A percentile compares a stretch with the other conserved stretches of the same genome.
phyloP scores from a whole-genome alignment of 768 basidiomycete genomes.

The Kwoniella heveanensis region DNA sequence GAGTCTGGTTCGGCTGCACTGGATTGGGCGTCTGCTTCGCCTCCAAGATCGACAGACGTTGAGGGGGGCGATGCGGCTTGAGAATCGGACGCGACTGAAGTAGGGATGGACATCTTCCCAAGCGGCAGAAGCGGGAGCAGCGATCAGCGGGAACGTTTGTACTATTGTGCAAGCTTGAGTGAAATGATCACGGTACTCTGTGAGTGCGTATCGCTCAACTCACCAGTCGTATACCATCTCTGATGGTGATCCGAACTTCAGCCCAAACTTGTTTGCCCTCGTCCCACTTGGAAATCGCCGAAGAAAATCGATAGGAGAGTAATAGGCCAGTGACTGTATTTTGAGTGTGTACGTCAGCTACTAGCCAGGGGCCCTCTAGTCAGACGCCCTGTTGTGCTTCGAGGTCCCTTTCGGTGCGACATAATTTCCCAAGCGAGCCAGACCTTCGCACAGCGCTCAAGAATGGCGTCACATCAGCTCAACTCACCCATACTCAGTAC shows the following conservation, averaged over 20 bases:
- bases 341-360: too few relatives aligned
- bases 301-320: slow-evolving; percentile 50
- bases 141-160: too few relatives aligned
- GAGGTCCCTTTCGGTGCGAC: too few relatives aligned
- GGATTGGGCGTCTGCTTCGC: neutral
- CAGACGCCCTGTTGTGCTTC: too few relatives aligned
- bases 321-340: slow-evolving; percentile 50
- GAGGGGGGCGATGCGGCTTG: neutral
- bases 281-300: slow-evolving; percentile 52
- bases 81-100: neutral
- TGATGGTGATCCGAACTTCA: slow-evolving; percentile 37
- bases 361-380: too few relatives aligned
- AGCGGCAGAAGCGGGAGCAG: too few relatives aligned
- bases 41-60: slow-evolving; percentile 1
- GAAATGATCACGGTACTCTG: too few relatives aligned
- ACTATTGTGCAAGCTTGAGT: too few relatives aligned
- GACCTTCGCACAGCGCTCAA: too few relatives aligned
- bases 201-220: slow-evolving; percentile 1
- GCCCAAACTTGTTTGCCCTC: slow-evolving; percentile 54
- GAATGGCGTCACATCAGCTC: too few relatives aligned
- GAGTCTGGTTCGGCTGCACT: neutral
- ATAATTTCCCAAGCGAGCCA: too few relatives aligned
- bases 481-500: slow-evolving; percentile 53
- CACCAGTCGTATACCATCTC: slow-evolving; percentile 52
- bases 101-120: neutral